Conservation (phyloP, 1,284 basidiomycete species). For the Ganoderma sinense region DNA sequence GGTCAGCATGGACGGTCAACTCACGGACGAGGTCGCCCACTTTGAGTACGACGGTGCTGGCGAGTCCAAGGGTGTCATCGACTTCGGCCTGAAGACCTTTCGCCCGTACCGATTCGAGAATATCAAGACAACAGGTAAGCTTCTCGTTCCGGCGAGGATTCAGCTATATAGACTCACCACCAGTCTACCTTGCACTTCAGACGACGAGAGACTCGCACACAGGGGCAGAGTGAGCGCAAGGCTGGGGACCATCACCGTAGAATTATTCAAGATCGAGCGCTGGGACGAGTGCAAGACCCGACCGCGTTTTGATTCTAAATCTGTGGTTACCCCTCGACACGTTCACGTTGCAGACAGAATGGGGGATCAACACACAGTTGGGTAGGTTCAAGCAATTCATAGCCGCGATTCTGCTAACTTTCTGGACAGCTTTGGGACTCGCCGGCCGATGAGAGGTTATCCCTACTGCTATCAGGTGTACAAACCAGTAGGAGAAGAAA, state of each 20-base stretch:
- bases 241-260: slow-evolving; percentile 2
- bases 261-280: not conserved
- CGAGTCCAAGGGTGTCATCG: not conserved
- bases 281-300: slow-evolving; percentile 2
- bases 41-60: slow-evolving; percentile 4
- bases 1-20: slow-evolving; percentile 4
- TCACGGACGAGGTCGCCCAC: slow-evolving; percentile 1
- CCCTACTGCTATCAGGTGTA: slow-evolving; percentile 3
- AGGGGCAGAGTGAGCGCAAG: not conserved
- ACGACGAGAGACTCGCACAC: not conserved
- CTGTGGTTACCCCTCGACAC: not conserved
- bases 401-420: not conserved
- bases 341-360: not conserved
- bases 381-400: not conserved
- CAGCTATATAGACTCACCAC: not conserved
- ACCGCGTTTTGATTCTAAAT: not conserved
- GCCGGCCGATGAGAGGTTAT: not conserved
- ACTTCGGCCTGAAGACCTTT: not conserved
- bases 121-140: slow-evolving; percentile 4
- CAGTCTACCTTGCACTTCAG: not conserved
- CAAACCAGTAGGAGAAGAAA: not conserved
- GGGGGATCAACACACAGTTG: not conserved
- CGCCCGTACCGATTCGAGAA: slow-evolving; percentile 6
- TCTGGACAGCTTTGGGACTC: not conserved
- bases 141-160: not conserved